These are phyloP conservation scores for Hyphochytrium catenoides DNA, from an alignment of 352 stramenopile species.

Conservation along the genomic window DNA sequence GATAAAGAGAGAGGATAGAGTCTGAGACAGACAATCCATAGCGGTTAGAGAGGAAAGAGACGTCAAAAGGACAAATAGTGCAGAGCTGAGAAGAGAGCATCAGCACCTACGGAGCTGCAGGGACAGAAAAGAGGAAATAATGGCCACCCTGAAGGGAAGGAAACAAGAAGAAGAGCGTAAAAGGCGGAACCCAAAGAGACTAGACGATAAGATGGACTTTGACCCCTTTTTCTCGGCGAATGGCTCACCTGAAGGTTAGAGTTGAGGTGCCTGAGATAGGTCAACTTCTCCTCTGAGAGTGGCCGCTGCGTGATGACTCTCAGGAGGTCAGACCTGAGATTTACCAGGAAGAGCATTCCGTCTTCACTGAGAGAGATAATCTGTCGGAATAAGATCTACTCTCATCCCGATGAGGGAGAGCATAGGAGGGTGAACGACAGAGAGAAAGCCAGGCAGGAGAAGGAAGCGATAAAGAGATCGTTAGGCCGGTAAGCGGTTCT, in stretches of 20 bases:
- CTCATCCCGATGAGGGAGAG: neutral
- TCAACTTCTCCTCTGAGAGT: constrained; percentile 14
- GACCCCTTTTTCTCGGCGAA: no score
- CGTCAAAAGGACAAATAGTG: no score
- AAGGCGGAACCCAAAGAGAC: no score
- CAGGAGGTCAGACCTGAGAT: constrained; percentile 38
- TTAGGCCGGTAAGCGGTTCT: neutral
- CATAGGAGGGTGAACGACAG: neutral
- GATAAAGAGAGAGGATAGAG: no score
- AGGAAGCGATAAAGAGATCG: constrained; percentile 2
- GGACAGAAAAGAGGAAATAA: no score
- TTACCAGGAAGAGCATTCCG: constrained; percentile 51
- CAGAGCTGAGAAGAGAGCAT: no score
- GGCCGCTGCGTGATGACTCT: constrained; percentile 16
- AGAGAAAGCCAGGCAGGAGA: neutral
- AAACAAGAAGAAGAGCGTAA: no score
- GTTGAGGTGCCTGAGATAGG: constrained; percentile 34
- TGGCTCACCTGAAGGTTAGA: constrained; percentile 41
- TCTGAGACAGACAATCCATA: no score
- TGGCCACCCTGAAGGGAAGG: no score
- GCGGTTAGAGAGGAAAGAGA: no score
- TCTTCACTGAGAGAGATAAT: constrained; percentile 46
- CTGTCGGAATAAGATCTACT: constrained; percentile 49
- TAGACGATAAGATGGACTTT: no score
- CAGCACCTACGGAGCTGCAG: no score